Base-by-base conservation (phyloP, 1,284 basidiomycete species). In the Rhodotorula sp. region DNA sequence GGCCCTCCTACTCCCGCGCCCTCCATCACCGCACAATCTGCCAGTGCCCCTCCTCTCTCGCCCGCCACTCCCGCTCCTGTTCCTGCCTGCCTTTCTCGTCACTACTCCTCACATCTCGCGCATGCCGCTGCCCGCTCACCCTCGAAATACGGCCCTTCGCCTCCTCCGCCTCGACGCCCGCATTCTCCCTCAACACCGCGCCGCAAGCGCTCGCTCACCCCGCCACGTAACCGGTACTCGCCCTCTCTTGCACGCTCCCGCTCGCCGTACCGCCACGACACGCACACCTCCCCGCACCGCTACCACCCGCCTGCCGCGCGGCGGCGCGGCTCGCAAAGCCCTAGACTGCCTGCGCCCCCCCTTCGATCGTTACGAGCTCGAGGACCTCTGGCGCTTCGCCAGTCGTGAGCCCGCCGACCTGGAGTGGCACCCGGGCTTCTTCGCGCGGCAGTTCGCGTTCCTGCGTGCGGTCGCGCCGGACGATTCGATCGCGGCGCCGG, bases 401-500 rank as follows among this genome's bases (percentile, higher is more conserved):
- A 32, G 29, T 32, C n/a, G 29, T 15, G 19, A 54, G 15, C 54
- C 34, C 8, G 54, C 8, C 21, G 19, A 6, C 3, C 21, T 46
- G 5, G 51, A 34, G 12, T 44, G 39, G 61, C 29, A 37, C 19
- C 34, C 61, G 1, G 61, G 36, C 12, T 64, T 56, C 53, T 50
- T 34, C 27, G 55, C 27, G 27, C 54, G 63, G 32, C 54, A 48
- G 15, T 37, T 36, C 63, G 63, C 63, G 27, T 37, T 64, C 34
- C 44, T 64, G 8, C 32, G 15, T 4, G 21, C 44, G 1, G 3
- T 64, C 25, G 55, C 25, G 8, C 54, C 41, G 5, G 6, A 34
- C 27, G 27, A 37, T 0, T 25, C 3, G 3, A n/a, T 56, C 54
- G 2, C 10, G 10, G 4, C n/a, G 19, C 41, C 34, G 2, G 17